phyloP scores from a whole-genome alignment of 2,329 filamentous ascomycete genomes.

The Pseudodiploospora longispora region DNA sequence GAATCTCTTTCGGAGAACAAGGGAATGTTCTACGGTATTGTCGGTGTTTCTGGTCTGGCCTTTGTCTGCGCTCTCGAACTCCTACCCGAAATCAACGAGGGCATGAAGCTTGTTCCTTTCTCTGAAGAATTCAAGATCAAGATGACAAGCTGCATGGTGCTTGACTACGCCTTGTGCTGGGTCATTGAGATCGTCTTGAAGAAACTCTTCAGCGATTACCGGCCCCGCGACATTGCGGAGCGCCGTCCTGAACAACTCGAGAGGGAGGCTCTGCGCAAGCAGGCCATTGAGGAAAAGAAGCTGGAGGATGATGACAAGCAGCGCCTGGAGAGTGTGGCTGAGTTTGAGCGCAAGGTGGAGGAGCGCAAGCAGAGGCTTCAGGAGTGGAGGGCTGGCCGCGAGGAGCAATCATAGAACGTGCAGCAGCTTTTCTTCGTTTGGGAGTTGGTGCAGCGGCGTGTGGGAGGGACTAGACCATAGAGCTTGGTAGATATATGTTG shows the following conservation, averaged over 20 bases:
- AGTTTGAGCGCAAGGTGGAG: constrained; percentile 51
- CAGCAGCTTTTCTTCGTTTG: too few relatives aligned
- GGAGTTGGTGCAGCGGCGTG: too few relatives aligned
- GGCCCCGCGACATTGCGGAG: constrained; percentile 85
- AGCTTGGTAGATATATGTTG: too few relatives aligned
- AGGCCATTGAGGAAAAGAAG: constrained; percentile 43
- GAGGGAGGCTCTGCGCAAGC: constrained; percentile 63
- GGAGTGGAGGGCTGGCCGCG: constrained; percentile 35
- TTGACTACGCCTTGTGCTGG: constrained; percentile 84
- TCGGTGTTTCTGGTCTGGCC: constrained; percentile 81
- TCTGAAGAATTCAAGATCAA: constrained; percentile 79
- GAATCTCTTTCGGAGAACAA: constrained; percentile 92
- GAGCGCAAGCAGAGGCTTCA: constrained; percentile 41
- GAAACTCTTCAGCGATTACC: constrained; percentile 78
- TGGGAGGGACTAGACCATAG: too few relatives aligned
- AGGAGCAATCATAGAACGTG: constrained; percentile 5
- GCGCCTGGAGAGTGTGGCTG: constrained; percentile 46
- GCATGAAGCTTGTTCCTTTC: constrained; percentile 89
- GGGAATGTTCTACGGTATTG: constrained; percentile 95
- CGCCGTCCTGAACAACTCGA: constrained; percentile 79
- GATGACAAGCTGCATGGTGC: constrained; percentile 74
- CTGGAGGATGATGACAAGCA: constrained; percentile 45
- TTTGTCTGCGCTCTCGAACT: constrained; percentile 95
- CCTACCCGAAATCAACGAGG: constrained; percentile 87
- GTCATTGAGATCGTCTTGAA: constrained; percentile 83